phyloP scores from a whole-genome alignment of 2,329 filamentous ascomycete genomes.

The Penicillium sp. region DNA sequence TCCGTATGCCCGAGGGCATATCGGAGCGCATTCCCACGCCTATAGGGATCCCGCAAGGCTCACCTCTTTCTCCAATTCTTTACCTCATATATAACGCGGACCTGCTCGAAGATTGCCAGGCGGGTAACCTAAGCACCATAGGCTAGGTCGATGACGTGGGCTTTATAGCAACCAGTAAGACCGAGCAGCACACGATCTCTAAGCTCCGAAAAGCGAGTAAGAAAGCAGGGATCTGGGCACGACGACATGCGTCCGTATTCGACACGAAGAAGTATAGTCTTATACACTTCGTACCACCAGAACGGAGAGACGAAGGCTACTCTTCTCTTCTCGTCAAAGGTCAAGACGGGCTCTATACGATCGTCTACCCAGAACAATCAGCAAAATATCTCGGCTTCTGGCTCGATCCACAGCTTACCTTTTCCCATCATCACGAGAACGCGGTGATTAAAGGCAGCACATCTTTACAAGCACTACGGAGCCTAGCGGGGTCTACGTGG shows the following conservation, averaged over 20 bases:
- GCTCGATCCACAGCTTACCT: constrained; percentile 9
- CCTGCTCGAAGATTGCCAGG: constrained; percentile 16
- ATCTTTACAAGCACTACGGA: constrained; percentile 1
- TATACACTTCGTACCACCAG: background rate
- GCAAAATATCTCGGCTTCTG: constrained; percentile 10
- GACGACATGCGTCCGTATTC: background rate
- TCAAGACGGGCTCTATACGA: too few relatives aligned
- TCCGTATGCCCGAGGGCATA: background rate
- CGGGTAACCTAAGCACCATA: background rate
- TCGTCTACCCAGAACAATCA: too few relatives aligned
- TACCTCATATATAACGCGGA: constrained; percentile 31
- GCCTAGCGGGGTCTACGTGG: constrained; percentile 1
- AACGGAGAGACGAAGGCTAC: background rate
- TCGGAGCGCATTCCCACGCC: constrained; percentile 1
- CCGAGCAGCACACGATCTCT: accelerated
- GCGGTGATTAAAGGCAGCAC: constrained; percentile 3
- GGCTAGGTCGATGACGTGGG: constrained; percentile 13
- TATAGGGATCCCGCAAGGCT: constrained; percentile 25
- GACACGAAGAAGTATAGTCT: background rate
- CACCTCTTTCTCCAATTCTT: constrained; percentile 25
- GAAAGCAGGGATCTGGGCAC: background rate
- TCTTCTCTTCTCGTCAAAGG: too few relatives aligned
- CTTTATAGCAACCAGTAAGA: background rate
- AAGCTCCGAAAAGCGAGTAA: background rate
- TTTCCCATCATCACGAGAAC: background rate